These are phyloP conservation scores for Vigna hirtella DNA, from an alignment of 306 rosid genomes.

Conservation along the genomic window DNA sequence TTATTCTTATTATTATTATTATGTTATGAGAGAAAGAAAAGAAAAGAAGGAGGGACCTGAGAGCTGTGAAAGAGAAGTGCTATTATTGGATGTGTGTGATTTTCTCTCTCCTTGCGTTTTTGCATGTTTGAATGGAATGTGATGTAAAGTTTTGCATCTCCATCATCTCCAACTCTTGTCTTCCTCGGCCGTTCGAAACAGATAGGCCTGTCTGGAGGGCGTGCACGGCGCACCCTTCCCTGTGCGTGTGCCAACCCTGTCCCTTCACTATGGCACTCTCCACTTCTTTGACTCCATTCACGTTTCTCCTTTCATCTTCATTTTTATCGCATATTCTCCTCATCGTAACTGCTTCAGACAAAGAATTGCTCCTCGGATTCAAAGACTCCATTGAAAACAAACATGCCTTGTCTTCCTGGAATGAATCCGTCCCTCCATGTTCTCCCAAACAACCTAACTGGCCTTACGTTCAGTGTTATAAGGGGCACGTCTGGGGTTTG, in stretches of 20 bases:
- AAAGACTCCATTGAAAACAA: conserved; percentile 56
- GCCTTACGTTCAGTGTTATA: conserved; percentile 61
- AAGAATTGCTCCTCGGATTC: conserved; percentile 63
- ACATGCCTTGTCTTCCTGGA: conserved; percentile 54
- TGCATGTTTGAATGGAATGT: conserved; percentile 6
- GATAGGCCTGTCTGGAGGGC: conserved; percentile 51
- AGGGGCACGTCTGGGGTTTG: conserved; percentile 64
- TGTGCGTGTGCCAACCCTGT: conserved; percentile 53
- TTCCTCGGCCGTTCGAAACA: conserved; percentile 7
- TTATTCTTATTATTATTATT: background rate
- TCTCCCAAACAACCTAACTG: conserved; percentile 48
- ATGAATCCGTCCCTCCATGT: conserved; percentile 53
- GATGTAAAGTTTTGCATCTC: conserved; percentile 48
- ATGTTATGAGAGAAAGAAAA: too few species aligned
- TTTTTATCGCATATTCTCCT: background rate
- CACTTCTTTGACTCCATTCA: background rate
- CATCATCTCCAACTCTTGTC: conserved; percentile 10
- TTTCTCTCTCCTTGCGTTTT: background rate
- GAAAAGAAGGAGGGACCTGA: background rate
- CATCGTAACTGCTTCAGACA: conserved; percentile 16
- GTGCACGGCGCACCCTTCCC: conserved; percentile 53
- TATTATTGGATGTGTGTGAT: conserved; percentile 48
- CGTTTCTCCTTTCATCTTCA: background rate
- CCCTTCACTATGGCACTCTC: conserved; percentile 44
- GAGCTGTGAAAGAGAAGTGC: background rate